A percentile compares a stretch with the other conserved stretches of the same genome.
These are phyloP conservation scores for Debaryomyces fabryi DNA, from an alignment of 1,139 yeast genomes.

Conservation along the genomic window DNA sequence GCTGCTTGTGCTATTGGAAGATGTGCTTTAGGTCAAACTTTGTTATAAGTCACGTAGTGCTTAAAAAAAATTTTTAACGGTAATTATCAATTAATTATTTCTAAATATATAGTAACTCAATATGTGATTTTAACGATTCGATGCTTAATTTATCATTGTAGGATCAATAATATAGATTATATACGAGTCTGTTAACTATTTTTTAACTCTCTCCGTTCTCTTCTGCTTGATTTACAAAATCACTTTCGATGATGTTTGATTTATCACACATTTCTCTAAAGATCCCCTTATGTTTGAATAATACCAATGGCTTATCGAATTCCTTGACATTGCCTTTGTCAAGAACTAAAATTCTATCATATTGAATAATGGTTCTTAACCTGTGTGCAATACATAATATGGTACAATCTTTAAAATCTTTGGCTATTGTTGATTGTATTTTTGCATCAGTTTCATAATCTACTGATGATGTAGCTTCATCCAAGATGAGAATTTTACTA, in stretches of 20 bases:
- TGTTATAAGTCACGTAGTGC: constrained; percentile 44
- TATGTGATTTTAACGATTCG: too few species aligned
- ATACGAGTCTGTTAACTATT: too few species aligned
- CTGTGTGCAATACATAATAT: constrained; percentile 47
- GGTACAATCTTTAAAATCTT: constrained; percentile 40
- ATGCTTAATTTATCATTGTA: not conserved
- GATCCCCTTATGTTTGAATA: constrained; percentile 23
- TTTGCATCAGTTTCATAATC: constrained; percentile 48
- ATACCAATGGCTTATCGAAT: constrained; percentile 26
- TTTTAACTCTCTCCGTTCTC: too few species aligned
- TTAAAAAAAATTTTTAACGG: too few species aligned
- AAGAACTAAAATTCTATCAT: constrained; percentile 41
- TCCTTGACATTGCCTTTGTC: constrained; percentile 28
- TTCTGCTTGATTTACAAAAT: not conserved
- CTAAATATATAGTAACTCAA: too few species aligned
- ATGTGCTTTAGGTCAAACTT: constrained; percentile 92
- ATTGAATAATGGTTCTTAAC: constrained; percentile 40
- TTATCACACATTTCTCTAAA: constrained; percentile 64
- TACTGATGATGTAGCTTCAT: constrained; percentile 48
- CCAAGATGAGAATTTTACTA: constrained; percentile 40
- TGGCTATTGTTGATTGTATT: constrained; percentile 38
- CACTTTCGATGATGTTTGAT: constrained; percentile 40
- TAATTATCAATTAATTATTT: too few species aligned
- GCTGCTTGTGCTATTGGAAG: constrained; percentile 91
- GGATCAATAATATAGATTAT: too few species aligned